Percentiles rank a stretch among this genome's conserved stretches.
These are phyloP conservation scores for Chenopodium berlandieri DNA, from an alignment of 148 eudicot species.

Conservation along the genomic window DNA sequence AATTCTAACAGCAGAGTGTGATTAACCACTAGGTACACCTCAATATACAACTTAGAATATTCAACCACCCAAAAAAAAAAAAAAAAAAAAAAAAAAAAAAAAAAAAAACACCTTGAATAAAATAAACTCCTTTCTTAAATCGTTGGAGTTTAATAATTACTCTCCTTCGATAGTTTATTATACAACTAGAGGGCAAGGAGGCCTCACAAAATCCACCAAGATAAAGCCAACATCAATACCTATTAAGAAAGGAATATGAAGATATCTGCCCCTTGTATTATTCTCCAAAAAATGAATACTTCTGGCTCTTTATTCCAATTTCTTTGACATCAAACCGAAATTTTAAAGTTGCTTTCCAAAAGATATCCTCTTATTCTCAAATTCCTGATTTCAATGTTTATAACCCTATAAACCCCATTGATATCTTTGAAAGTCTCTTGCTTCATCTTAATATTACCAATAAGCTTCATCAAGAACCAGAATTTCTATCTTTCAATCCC, in stretches of 20 bases:
- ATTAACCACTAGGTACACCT: too few relatives aligned
- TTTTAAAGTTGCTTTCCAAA: not conserved
- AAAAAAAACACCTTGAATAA: too few relatives aligned
- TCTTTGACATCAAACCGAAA: not conserved
- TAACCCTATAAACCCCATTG: not conserved
- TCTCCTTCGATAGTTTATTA: not conserved
- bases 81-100: too few relatives aligned
- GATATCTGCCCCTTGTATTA: not conserved
- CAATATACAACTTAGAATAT: too few relatives aligned
- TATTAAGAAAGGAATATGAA: not conserved
- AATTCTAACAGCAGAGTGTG: not conserved
- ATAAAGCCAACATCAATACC: not conserved
- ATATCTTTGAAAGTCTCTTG: not conserved
- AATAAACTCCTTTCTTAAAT: too few relatives aligned
- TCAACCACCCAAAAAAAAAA: not conserved
- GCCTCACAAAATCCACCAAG: not conserved
- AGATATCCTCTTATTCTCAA: not conserved
- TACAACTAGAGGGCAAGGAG: not conserved
- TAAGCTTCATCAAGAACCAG: not conserved
- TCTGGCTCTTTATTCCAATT: not conserved
- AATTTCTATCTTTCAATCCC: not conserved
- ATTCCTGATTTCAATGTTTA: not conserved
- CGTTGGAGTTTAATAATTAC: too few relatives aligned
- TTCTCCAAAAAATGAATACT: not conserved
- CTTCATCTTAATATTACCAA: not conserved